Evolutionary conservation across 2,329 filamentous ascomycete species (phyloP), one percentile per base, ranked within the genome.

Genomic region (Colletotrichum sp.): DNA sequence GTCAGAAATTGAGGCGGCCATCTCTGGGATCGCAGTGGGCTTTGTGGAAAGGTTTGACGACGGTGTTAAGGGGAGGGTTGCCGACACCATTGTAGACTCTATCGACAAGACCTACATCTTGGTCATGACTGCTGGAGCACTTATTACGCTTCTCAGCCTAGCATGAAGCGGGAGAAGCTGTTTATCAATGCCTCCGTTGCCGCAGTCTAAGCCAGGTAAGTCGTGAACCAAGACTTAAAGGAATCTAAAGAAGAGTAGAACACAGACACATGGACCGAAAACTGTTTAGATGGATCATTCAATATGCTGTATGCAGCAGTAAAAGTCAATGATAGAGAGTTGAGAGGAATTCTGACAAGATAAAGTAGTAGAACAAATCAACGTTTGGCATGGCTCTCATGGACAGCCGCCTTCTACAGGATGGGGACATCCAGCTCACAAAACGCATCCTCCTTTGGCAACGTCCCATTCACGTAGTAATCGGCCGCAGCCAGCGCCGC

Each of bases 91-190:
- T 1, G 62, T 34, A 5, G 28, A 8, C 10, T 67, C 6, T 4
- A 68, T n/a, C 3, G 16, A 28, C 39, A 28, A 30, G 13, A 55
- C 81, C 3, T 85, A 84, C 71, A 80, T 83, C 16, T 75, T 84
- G 4, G 79, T 83, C 28, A 82, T 85, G 36, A 79, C 78, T 4
- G 80, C 81, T 3, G 84, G 84, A 5, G 79, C 82, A 13, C 52
- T 85, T 21, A 78, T 78, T 2, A 13, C 81, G 26, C 76, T 84
- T 8, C 77, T 81, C 52, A 83, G 82, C 60, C 34, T 82, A 9
- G 77, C 8, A 81, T 86, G 82, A 85, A 84, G 79, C 78, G 82
- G 59, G 83, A 84, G 77, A 83, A 81, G 75, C 70, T 85, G 34
- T 84, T 85, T 0, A 21, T 21, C 44, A 13, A 49, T 13, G 2